phyloP scores from a whole-genome alignment of 257 asterid genomes.

The Salvia hispanica region DNA sequence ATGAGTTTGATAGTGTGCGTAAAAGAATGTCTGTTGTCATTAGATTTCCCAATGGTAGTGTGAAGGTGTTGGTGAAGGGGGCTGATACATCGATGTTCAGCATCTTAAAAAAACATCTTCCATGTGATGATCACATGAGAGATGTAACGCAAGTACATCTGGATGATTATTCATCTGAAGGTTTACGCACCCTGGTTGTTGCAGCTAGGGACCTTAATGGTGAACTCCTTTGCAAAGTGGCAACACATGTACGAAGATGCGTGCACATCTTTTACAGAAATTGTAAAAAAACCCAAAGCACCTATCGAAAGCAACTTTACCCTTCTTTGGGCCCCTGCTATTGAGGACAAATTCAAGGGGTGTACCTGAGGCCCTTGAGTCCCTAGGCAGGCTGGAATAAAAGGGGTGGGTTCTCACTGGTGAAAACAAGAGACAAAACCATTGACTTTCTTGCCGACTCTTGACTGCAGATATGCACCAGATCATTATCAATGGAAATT shows the following conservation, averaged over 20 bases:
- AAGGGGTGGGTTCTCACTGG: conserved; percentile 99
- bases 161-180: conserved; percentile 88
- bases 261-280: conserved; percentile 93
- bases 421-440: conserved; percentile 98
- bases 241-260: conserved; percentile 92
- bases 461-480: conserved; percentile 90
- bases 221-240: conserved; percentile 83
- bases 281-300: conserved; percentile 81
- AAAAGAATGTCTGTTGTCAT: conserved; percentile 97
- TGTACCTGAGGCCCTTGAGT: conserved; percentile 94
- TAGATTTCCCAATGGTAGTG: conserved; percentile 72
- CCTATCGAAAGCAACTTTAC: conserved; percentile 82
- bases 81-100: conserved; percentile 92
- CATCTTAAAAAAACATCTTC: conserved; percentile 57
- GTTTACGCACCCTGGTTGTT: conserved; percentile 92
- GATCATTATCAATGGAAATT: conserved; percentile 84
- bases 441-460: conserved; percentile 93
- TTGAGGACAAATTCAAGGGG: conserved; percentile 98
- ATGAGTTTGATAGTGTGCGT: conserved; percentile 97
- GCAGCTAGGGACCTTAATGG: conserved; percentile 76
- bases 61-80: conserved; percentile 94
- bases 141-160: conserved; percentile 62
- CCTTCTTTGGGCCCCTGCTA: conserved; percentile 94
- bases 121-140: conserved; percentile 47
- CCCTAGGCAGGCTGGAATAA: conserved; percentile 93